Percentiles rank a stretch among this genome's conserved stretches.
Evolutionary conservation across 139 green algal species (phyloP).

Genomic region (Chlorella sorokiniana): DNA sequence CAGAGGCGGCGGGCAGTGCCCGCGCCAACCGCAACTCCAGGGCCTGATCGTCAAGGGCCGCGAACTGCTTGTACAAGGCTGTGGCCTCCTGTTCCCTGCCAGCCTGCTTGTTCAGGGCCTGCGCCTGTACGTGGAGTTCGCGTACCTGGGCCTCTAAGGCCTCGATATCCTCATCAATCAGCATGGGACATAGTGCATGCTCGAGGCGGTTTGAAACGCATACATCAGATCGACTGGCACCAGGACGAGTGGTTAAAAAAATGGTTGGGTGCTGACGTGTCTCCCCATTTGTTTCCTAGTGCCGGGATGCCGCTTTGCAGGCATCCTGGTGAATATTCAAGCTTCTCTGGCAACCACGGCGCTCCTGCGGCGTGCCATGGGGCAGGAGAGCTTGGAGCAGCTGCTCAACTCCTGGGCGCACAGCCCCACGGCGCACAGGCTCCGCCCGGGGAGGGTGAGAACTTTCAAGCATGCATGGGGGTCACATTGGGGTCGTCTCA

Average conservation of each 20-base stretch:
- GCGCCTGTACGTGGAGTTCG: conserved; percentile 42
- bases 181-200: background rate
- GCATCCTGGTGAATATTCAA: background rate
- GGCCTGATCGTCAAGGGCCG: conserved; percentile 51
- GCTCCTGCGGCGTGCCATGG: background rate
- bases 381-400: background rate
- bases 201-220: too few relatives aligned
- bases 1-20: conserved; percentile 26
- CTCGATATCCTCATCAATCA: background rate
- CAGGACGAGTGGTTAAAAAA: too few relatives aligned
- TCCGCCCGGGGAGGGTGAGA: background rate
- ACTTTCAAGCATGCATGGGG: background rate
- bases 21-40: conserved; percentile 26
- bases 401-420: background rate
- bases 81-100: conserved; percentile 38
- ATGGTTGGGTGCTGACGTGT: too few relatives aligned
- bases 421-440: background rate
- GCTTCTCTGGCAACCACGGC: too few relatives aligned
- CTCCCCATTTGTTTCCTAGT: too few relatives aligned
- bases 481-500: background rate
- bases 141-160: conserved; percentile 15
- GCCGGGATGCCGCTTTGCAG: background rate
- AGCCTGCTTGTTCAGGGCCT: conserved; percentile 58
- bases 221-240: too few relatives aligned
- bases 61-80: conserved; percentile 51